A percentile compares a stretch with the other conserved stretches of the same genome.
phyloP scores from a whole-genome alignment of 495 filamentous ascomycete genomes.

The Aspergillus diversus region DNA sequence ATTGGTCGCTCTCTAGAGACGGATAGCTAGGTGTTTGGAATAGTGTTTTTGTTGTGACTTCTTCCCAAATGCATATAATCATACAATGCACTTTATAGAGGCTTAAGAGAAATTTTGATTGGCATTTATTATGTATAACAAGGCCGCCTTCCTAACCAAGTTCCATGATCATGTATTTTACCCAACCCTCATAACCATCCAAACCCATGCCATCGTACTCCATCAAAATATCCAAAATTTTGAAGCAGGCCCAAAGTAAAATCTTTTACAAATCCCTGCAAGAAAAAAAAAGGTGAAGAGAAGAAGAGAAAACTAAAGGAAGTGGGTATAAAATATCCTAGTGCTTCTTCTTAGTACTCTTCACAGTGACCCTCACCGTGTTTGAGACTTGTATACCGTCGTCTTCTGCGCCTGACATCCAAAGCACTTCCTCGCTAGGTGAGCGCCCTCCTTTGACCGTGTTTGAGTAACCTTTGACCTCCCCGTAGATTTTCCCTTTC shows the following conservation, averaged over 20 bases:
- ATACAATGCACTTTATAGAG: no score
- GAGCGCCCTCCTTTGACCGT: neutral
- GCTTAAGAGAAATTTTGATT: no score
- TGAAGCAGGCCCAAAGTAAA: neutral
- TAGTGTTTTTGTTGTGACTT: neutral
- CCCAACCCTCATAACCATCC: no score
- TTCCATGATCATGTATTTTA: no score
- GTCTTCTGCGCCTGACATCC: neutral
- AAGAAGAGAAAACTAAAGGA: neutral
- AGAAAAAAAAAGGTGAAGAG: neutral
- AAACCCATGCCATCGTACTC: no score
- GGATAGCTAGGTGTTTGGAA: neutral
- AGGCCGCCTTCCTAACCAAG: no score
- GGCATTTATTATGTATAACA: no score
- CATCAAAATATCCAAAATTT: no score
- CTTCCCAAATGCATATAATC: neutral
- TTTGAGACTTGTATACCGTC: slow-evolving; percentile 7
- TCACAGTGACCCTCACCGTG: slow-evolving; percentile 8
- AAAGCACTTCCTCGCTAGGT: slow-evolving; percentile 2
- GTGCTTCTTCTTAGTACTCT: neutral
- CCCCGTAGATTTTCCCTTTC: slow-evolving; percentile 4
- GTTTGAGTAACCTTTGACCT: slow-evolving; percentile 8
- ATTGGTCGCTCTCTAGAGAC: no score
- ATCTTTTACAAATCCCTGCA: neutral
- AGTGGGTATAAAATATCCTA: neutral